Evolutionary conservation across 2,329 filamentous ascomycete species (phyloP), one percentile per base, ranked within the genome.

Genomic region (Aspergillus flavus): DNA sequence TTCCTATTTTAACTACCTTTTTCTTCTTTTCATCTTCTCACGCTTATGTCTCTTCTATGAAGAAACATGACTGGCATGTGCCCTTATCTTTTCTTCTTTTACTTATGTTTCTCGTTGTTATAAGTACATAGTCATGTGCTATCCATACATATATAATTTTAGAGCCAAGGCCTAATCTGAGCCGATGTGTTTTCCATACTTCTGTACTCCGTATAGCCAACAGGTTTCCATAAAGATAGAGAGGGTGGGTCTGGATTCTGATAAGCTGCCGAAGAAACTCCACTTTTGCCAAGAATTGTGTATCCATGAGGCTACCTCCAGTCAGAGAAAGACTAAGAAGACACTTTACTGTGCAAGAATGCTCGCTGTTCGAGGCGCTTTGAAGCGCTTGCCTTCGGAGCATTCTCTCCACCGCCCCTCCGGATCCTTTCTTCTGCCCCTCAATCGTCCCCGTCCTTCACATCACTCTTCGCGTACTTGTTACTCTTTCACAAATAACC

Each of bases 341-440:
- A 36, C 16, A 34, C 12, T 26, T 14, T 14, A 21, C 30, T 36
- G 50, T 6, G 12, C 39, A 61, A 28, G 30, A 61, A 70, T 73
- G 72, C 64, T 67, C 63, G 62, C 63, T 67, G 58, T 68, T 59
- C 65, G 63, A 66, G 57, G 61, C 65, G 65, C 59, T 56, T 67
- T 64, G 48, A 71, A 61, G 65, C 64, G 70, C 60, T 64, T 67
- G 56, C 64, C 61, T 57, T 68, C 71, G 64, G 64, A 66, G 59
- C 63, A 63, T 62, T 63, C 39, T 43, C 60, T 64, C 66, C 65
- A 60, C 65, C 64, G 63, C 66, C 66, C 68, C 67, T 67, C 61
- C 59, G 36, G 46, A 57, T 19, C 56, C 52, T 62, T 48, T 21
- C 54, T 56, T 57, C 63, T 52, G 57, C 67, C 66, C 62, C 64